Conservation (phyloP, 2,329 filamentous ascomycete species). For the Ophiostoma piceae region DNA sequence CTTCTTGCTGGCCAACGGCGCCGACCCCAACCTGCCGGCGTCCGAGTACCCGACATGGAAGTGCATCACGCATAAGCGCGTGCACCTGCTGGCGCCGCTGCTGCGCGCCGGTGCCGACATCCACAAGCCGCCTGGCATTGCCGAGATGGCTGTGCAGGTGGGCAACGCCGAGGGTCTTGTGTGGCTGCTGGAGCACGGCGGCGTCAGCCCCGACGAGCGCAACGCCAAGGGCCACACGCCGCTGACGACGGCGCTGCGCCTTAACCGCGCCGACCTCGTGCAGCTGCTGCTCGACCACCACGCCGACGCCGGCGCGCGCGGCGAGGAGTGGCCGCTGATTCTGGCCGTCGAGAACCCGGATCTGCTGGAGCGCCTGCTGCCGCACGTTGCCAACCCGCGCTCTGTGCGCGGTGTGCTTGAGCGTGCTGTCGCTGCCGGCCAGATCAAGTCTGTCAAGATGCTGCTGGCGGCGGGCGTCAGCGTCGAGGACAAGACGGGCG, state of each 20-base stretch:
- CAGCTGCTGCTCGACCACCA: constrained; percentile 35
- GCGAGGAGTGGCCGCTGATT: constrained; percentile 56
- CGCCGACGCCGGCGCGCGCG: constrained; percentile 33
- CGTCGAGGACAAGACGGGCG: constrained; percentile 66
- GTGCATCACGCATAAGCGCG: constrained; percentile 30
- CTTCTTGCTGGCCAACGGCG: constrained; percentile 36
- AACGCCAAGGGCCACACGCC: constrained; percentile 34
- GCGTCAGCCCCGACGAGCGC: constrained; percentile 34
- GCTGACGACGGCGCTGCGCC: constrained; percentile 31
- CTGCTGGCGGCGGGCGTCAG: constrained; percentile 59
- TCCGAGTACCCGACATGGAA: constrained; percentile 35
- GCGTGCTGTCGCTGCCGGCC: constrained; percentile 45
- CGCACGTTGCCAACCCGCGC: constrained; percentile 51
- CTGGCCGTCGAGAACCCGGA: constrained; percentile 60
- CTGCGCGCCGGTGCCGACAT: constrained; percentile 36
- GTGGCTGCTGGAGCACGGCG: constrained; percentile 34
- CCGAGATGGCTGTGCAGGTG: constrained; percentile 35
- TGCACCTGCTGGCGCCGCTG: constrained; percentile 35
- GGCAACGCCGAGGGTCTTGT: constrained; percentile 38
- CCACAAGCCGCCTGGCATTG: constrained; percentile 32
- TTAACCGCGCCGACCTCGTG: constrained; percentile 48
- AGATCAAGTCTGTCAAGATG: constrained; percentile 62
- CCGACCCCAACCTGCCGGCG: constrained; percentile 34
- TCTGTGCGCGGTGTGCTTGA: constrained; percentile 32
- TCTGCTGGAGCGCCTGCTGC: constrained; percentile 48